Evolutionary conservation across 2,329 filamentous ascomycete genomes (phyloP), one percentile per base, ranked within the genome.

Genomic region (Colletotrichum lini): DNA sequence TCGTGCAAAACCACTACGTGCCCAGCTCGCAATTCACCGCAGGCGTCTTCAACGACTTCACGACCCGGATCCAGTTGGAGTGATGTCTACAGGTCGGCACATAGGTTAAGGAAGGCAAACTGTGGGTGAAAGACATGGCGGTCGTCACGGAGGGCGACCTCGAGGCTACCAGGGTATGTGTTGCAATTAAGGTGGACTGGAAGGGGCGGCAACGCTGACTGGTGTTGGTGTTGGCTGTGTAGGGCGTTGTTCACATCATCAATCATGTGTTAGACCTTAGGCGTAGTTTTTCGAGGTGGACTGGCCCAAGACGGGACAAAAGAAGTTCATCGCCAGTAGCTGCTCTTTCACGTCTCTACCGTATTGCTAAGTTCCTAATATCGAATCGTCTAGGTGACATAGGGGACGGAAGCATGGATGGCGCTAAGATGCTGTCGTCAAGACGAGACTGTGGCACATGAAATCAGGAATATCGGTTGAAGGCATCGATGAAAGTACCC

Each of bases 211-310:
- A 18, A 30, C n/a, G 21, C 50, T 57, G 21, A 66, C 8, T 15
- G 9, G 12, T 9, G 40, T 23, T 15, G 7, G 12, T 9, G 40
- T 23, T 15, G 35, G 35, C 35, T 38, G 35, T 38, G 26, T 9
- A 78, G 76, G 75, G 77, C 2, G 45, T 78, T 47, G 67, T 78
- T 3, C 76, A 77, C 50, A 74, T 78, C 52, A 72, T 77, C 21
- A 74, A 78, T 52, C 72, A 70, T 2, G 69, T 78, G 12, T 47
- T 79, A 10, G 74, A 77, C 30, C 77, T 76, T 77, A 74, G 9
- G 73, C 75, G 4, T 76, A 76, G 70, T 59, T 78, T 21, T 77
- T 76, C 50, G 75, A 76, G 57, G 65, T 50, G 10, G 76, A 78
- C 62, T 40, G 75, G 38, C 70, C 74, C 5, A 76, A 73, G 67